Base-by-base conservation (phyloP, 176 grass and related monocot genomes). In the Rhynchospora breviuscula region DNA sequence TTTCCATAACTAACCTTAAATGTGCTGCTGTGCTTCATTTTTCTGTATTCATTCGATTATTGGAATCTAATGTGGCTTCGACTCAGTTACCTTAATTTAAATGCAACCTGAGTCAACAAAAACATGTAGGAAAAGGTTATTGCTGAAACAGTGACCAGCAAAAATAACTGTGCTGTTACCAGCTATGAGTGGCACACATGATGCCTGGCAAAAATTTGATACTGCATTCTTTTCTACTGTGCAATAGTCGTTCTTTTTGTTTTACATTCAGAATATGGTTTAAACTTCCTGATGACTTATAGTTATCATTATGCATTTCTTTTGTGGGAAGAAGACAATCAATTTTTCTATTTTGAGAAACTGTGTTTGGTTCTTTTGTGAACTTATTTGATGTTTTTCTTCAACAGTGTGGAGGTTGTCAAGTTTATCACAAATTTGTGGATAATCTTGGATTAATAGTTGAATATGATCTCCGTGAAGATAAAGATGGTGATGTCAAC, bases 371-470 rank as follows among this genome's bases (percentile, higher is more conserved):
- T 2, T 47, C 11, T 21, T 9, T 2, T 47, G 23, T 45, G 7
- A 76, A 53, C 8, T 25, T 75, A 53, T 26, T 53, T 76, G 11
- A 53, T 76, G 7, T 49, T 66, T 81, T 62, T 82, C 3, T 48
- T 67, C 19, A 52, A 58, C 89, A 98, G 93, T 99, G 96, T 48
- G 88, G 85, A 86, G 96, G 96, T 15, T 99, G 93, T 72, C 86
- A 90, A 59, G 89, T 95, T 59, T 99, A 93, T 87, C 93, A 99
- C 86, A 95, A 95, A 73, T 95, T 99, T 86, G 91, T 95, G 29
- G 93, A 99, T 78, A 99, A 95, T 78, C 96, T 99, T 85, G 96
- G 96, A 65, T 88, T 95, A 75, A 80, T 98, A 83, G 93, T 95
- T 83, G 92, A 98, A 83, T 98, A 95, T 31, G 91, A 98, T 79